phyloP scores from a whole-genome alignment of 2,329 filamentous ascomycete species.

The Emergomyces orientalis region DNA sequence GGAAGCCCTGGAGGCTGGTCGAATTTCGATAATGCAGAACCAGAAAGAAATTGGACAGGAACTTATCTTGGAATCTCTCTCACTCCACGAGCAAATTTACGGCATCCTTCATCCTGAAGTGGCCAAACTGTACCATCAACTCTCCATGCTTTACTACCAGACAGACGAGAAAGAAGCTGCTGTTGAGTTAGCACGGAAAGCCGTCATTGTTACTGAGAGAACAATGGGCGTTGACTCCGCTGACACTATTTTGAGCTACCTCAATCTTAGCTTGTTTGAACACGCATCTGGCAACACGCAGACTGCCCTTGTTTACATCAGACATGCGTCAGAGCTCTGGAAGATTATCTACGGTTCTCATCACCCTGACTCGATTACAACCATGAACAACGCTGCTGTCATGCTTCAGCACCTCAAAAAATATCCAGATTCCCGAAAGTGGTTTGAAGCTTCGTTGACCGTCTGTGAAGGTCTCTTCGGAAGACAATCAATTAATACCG shows the following conservation, averaged over 20 bases:
- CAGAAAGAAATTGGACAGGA: constrained; percentile 96
- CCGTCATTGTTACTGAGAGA: constrained; percentile 89
- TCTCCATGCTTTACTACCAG: constrained; percentile 94
- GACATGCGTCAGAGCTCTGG: constrained; percentile 90
- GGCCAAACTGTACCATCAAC: constrained; percentile 83
- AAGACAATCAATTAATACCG: constrained; percentile 81
- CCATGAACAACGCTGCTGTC: constrained; percentile 95
- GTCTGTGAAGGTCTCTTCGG: constrained; percentile 88
- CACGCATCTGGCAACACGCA: constrained; percentile 87
- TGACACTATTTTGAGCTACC: constrained; percentile 88
- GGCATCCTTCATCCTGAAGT: constrained; percentile 95
- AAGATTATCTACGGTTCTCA: constrained; percentile 90
- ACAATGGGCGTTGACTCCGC: constrained; percentile 88
- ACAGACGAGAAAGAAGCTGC: constrained; percentile 96
- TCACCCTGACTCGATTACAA: constrained; percentile 96
- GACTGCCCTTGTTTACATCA: constrained; percentile 76
- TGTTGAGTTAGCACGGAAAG: constrained; percentile 90
- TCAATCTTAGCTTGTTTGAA: constrained; percentile 89
- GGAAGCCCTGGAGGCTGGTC: constrained; percentile 89
- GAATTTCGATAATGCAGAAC: constrained; percentile 89
- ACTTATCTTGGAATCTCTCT: constrained; percentile 87
- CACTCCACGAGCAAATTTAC: constrained; percentile 96
- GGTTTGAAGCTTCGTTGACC: constrained; percentile 88
- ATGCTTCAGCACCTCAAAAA: constrained; percentile 96
- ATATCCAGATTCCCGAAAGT: constrained; percentile 87